Percentiles rank a stretch among this genome's conserved stretches.
phyloP scores from a whole-genome alignment of 1,284 basidiomycete genomes.

The Ceratobasidium sp. region DNA sequence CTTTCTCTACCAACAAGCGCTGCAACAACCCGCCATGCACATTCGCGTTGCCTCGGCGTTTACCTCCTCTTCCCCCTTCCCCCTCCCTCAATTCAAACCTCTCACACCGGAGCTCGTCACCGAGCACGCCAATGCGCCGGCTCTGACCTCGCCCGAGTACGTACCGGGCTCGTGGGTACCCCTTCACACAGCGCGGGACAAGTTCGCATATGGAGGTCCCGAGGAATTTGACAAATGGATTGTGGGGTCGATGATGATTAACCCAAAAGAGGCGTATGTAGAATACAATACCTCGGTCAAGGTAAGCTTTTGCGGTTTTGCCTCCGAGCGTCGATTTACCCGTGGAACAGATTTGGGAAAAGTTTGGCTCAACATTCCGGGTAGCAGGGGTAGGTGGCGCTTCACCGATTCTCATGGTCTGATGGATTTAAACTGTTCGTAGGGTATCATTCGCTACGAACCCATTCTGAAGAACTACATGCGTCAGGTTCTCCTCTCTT shows the following conservation, averaged over 20 bases:
- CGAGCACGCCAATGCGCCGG: neutral
- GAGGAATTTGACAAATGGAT: slow-evolving; percentile 73
- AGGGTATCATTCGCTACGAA: slow-evolving; percentile 62
- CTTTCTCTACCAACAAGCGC: slow-evolving; percentile 59
- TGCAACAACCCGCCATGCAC: slow-evolving; percentile 64
- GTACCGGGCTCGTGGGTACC: slow-evolving; percentile 59
- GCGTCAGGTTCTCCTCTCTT: slow-evolving; percentile 65
- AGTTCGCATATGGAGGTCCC: slow-evolving; percentile 56
- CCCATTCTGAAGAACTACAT: slow-evolving; percentile 67
- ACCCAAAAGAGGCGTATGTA: slow-evolving; percentile 69
- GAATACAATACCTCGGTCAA: slow-evolving; percentile 72
- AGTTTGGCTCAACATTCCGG: slow-evolving; percentile 62
- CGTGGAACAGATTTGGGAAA: slow-evolving; percentile 68
- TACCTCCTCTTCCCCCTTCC: slow-evolving; percentile 49
- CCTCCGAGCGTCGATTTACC: neutral
- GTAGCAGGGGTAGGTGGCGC: slow-evolving; percentile 55
- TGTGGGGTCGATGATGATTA: slow-evolving; percentile 63
- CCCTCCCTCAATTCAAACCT: slow-evolving; percentile 42
- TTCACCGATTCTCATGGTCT: neutral
- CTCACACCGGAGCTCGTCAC: slow-evolving; percentile 12
- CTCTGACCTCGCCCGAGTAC: slow-evolving; percentile 58
- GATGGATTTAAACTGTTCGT: neutral
- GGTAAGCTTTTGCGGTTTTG: slow-evolving; percentile 49
- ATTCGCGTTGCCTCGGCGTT: slow-evolving; percentile 56
- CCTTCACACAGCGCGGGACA: slow-evolving; percentile 59